Evolutionary conservation across 2,329 filamentous ascomycete species (phyloP).

Genomic region (Aspergillus clavatus): DNA sequence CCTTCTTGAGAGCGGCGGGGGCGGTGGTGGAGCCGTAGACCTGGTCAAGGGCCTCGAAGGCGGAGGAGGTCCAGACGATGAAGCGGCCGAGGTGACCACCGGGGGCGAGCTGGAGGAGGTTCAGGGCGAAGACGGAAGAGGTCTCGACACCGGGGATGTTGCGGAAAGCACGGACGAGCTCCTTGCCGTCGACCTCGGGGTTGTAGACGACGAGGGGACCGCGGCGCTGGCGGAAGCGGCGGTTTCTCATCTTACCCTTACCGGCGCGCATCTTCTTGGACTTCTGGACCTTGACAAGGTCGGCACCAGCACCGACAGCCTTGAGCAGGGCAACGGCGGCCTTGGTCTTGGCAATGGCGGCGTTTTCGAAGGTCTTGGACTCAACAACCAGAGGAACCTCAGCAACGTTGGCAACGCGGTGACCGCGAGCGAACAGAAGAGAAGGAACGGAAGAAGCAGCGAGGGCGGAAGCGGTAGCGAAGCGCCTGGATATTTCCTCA

Average conservation of each 20-base stretch:
- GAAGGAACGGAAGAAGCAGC: constrained; percentile 93
- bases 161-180: constrained; percentile 90
- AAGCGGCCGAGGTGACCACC: constrained; percentile 99
- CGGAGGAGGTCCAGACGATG: constrained; percentile 96
- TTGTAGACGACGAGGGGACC: constrained; percentile 98
- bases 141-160: constrained; percentile 99
- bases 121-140: constrained; percentile 84
- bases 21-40: constrained; percentile 93
- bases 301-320: constrained; percentile 81
- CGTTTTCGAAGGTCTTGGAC: constrained; percentile 78
- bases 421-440: constrained; percentile 92
- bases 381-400: constrained; percentile 97
- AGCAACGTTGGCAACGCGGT: constrained; percentile 85
- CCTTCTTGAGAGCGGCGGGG: constrained; percentile 92
- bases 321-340: constrained; percentile 81
- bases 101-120: constrained; percentile 98
- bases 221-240: constrained; percentile 94
- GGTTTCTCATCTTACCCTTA: constrained; percentile 97
- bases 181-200: constrained; percentile 90
- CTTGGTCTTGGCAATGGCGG: constrained; percentile 80
- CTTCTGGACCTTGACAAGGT: constrained; percentile 91
- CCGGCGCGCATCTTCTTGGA: constrained; percentile 96
- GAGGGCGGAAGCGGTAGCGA: constrained; percentile 94
- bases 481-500: constrained; percentile 59
- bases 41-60: constrained; percentile 92